Evolutionary conservation across 352 stramenopile genomes (phyloP).

Genomic region (Blastocystis sp.): DNA sequence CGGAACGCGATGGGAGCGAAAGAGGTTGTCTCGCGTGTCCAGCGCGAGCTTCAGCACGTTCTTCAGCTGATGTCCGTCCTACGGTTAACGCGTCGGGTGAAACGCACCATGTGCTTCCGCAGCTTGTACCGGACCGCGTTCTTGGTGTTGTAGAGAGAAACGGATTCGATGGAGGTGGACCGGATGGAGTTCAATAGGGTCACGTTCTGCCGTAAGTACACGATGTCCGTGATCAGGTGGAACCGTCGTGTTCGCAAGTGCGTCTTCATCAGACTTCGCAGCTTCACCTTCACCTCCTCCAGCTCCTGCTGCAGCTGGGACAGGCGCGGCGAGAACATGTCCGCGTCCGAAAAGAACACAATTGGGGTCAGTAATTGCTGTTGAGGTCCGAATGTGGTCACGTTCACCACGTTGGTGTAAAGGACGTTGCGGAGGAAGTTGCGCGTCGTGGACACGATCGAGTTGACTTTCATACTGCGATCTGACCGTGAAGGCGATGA

Average conservation of each 20-base stretch:
- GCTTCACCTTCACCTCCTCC: conserved; percentile 29
- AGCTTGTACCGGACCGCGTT: conserved; percentile 41
- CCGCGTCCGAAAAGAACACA: conserved; percentile 31
- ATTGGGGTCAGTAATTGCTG: conserved; percentile 25
- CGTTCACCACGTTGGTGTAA: conserved; percentile 64
- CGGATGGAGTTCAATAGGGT: conserved; percentile 64
- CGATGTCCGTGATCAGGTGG: conserved; percentile 28
- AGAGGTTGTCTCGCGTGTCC: neutral
- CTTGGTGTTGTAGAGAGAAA: conserved; percentile 39
- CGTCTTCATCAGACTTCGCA: conserved; percentile 46
- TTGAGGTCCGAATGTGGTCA: neutral
- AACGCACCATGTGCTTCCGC: conserved; percentile 12
- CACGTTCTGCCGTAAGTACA: conserved; percentile 57
- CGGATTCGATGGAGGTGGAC: conserved; percentile 57
- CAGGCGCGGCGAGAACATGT: conserved; percentile 1
- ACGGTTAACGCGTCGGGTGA: neutral
- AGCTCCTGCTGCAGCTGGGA: conserved; percentile 33
- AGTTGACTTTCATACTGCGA: conserved; percentile 24
- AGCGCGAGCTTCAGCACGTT: conserved; percentile 32
- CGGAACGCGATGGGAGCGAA: neutral
- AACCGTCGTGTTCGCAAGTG: conserved; percentile 14
- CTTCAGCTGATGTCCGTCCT: conserved; percentile 58
- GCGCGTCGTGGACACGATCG: neutral
- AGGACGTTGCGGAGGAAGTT: conserved; percentile 33
- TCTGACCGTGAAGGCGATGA: neutral